phyloP scores from a whole-genome alignment of 768 basidiomycete species.

The Pleurotus eryngii region DNA sequence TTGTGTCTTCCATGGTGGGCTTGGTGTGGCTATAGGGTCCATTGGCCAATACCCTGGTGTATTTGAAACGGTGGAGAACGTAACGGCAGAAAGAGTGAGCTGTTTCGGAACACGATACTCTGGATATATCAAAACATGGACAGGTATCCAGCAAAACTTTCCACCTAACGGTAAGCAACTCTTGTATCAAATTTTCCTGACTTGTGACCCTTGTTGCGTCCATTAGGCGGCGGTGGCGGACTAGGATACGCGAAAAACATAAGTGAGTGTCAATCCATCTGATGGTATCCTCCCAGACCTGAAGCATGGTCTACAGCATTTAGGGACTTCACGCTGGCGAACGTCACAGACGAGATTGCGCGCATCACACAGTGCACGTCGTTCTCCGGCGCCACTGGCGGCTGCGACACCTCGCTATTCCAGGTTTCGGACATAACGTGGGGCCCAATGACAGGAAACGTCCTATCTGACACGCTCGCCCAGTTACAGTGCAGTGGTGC shows the following conservation, averaged over 20 bases:
- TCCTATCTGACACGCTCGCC: conserved; percentile 19
- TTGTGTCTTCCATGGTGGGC: conserved; percentile 31
- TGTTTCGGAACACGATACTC: conserved; percentile 21
- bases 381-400: conserved; percentile 28
- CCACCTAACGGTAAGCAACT: conserved; percentile 27
- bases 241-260: conserved; percentile 27
- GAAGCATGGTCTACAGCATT: conserved; percentile 16
- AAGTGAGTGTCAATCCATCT: conserved; percentile 9
- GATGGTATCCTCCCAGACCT: not conserved
- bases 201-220: not conserved
- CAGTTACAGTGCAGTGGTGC: conserved; percentile 29
- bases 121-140: conserved; percentile 35
- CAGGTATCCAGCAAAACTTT: conserved; percentile 25
- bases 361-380: conserved; percentile 28
- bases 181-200: not conserved
- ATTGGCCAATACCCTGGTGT: conserved; percentile 29
- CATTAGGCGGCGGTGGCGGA: conserved; percentile 29
- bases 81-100: conserved; percentile 23
- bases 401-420: conserved; percentile 31
- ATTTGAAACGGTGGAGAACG: conserved; percentile 26
- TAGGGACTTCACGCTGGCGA: conserved; percentile 19
- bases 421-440: conserved; percentile 30
- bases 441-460: conserved; percentile 23
- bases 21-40: conserved; percentile 36
- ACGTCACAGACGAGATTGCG: conserved; percentile 18